Percentiles rank a stretch among this genome's conserved stretches.
Evolutionary conservation across 129 eudicot species (phyloP).

Genomic region (Flaveria bidentis): DNA sequence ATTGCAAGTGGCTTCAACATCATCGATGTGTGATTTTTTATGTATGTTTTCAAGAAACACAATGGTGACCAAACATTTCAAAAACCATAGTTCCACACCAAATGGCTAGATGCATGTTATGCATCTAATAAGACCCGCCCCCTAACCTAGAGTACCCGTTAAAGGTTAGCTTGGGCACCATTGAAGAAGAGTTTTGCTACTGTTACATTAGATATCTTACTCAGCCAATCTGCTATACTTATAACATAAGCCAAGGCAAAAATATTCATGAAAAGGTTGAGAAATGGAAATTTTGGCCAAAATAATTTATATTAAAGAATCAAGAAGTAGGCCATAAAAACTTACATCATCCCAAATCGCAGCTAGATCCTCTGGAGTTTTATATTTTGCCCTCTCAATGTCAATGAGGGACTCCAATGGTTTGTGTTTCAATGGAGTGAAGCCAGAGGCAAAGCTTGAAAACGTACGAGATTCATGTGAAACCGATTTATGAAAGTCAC

Average conservation of each 20-base stretch:
- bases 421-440: constrained; percentile 66
- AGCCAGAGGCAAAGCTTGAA: constrained; percentile 76
- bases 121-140: neutral
- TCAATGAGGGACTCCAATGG: constrained; percentile 77
- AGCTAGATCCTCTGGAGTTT: constrained; percentile 70
- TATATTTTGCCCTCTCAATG: constrained; percentile 59
- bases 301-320: neutral
- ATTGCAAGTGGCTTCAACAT: constrained; percentile 5
- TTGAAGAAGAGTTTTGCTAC: neutral
- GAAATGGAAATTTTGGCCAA: neutral
- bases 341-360: constrained; percentile 87
- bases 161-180: constrained; percentile 5
- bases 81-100: constrained; percentile 9
- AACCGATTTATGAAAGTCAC: constrained; percentile 46
- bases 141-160: neutral
- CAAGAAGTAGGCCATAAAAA: constrained; percentile 18
- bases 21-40: neutral
- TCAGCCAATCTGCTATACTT: constrained; percentile 20
- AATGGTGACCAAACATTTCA: constrained; percentile 5
- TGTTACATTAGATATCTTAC: neutral
- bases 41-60: neutral
- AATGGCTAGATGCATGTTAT: neutral
- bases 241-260: neutral
- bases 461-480: constrained; percentile 44
- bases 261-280: neutral